A percentile compares a stretch with the other conserved stretches of the same genome.
phyloP scores from a whole-genome alignment of 257 asterid genomes.

The Rauvolfia tetraphylla region DNA sequence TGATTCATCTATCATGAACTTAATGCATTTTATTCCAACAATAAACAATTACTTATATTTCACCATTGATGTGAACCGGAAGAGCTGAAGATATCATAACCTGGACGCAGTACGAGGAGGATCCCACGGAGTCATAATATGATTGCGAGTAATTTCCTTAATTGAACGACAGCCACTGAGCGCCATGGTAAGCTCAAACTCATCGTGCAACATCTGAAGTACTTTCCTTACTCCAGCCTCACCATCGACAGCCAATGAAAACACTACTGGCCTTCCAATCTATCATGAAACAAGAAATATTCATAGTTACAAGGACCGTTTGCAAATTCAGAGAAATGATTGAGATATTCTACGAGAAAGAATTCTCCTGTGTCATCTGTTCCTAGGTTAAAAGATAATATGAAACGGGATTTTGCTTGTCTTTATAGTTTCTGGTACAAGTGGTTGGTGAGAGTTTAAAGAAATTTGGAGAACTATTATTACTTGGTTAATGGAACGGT shows the following conservation, averaged over 20 bases:
- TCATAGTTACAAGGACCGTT: not conserved
- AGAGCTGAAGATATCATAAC: constrained; percentile 24
- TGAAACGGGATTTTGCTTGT: not conserved
- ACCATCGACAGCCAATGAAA: constrained; percentile 64
- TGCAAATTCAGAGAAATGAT: not conserved
- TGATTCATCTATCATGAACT: not conserved
- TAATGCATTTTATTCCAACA: not conserved
- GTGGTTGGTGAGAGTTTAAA: not conserved
- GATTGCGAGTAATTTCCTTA: constrained; percentile 65
- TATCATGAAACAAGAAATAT: constrained; percentile 9
- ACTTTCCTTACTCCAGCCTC: constrained; percentile 74
- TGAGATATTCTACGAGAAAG: not conserved
- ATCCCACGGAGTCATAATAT: constrained; percentile 50
- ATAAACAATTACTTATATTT: not conserved
- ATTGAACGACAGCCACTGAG: constrained; percentile 72
- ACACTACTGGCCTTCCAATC: constrained; percentile 75
- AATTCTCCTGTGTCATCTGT: not conserved
- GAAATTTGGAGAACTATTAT: not conserved
- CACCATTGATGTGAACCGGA: not conserved
- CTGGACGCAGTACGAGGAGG: constrained; percentile 40
- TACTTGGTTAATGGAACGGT: not conserved
- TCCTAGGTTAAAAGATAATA: not conserved
- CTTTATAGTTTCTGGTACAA: not conserved
- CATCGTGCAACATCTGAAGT: constrained; percentile 68
- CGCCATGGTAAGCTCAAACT: constrained; percentile 83